Conservation (phyloP, 2,329 filamentous ascomycete species). For the Alternaria angustiovoidea region DNA sequence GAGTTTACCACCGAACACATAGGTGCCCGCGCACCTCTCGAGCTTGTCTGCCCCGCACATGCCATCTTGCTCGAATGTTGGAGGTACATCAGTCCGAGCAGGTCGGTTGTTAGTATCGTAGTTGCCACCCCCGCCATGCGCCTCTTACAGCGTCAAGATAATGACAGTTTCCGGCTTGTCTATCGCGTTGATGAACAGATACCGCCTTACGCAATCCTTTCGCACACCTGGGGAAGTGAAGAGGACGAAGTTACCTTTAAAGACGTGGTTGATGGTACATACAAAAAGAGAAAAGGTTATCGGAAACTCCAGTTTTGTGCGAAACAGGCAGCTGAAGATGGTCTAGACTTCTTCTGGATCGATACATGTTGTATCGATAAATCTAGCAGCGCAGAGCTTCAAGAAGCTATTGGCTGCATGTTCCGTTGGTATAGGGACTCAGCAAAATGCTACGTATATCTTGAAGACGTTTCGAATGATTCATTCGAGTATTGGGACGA, state of each 20-base stretch:
- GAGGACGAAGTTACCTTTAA: conserved; percentile 37
- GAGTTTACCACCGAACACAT: too few relatives aligned
- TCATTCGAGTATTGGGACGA: too few relatives aligned
- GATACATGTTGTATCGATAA: conserved; percentile 3
- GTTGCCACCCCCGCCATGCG: too few relatives aligned
- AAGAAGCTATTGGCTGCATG: background rate
- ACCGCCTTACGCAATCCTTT: conserved; percentile 32
- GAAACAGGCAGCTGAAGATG: background rate
- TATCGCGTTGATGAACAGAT: too few relatives aligned
- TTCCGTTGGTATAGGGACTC: background rate
- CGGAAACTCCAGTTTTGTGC: background rate
- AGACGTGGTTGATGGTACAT: conserved; percentile 9
- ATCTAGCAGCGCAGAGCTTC: background rate
- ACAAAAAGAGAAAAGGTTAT: conserved; percentile 7
- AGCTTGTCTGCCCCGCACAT: too few relatives aligned
- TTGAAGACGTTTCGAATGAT: too few relatives aligned
- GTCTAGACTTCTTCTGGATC: conserved; percentile 6
- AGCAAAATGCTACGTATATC: background rate
- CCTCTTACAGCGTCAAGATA: too few relatives aligned
- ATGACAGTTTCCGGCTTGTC: too few relatives aligned
- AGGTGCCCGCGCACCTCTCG: too few relatives aligned
- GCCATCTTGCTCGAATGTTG: too few relatives aligned
- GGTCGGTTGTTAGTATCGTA: too few relatives aligned
- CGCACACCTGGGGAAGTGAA: conserved; percentile 36
- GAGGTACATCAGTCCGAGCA: too few relatives aligned